phyloP scores from a whole-genome alignment of 148 eudicot species.

The Beta vulgaris region DNA sequence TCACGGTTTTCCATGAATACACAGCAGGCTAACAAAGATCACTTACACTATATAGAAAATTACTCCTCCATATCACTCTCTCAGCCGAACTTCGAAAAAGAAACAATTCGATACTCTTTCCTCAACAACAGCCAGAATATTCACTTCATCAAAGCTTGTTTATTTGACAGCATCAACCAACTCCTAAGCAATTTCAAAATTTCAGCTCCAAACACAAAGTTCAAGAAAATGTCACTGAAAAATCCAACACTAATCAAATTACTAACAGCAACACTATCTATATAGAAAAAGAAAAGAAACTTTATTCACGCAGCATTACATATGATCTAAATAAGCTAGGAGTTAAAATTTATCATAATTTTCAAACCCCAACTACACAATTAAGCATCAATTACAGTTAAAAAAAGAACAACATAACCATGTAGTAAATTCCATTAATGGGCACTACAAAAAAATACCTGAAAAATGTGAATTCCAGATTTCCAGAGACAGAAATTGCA shows the following conservation, averaged over 20 bases:
- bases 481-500: slow-evolving; percentile 9
- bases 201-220: background rate
- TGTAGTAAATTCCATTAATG: background rate
- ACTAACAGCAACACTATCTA: background rate
- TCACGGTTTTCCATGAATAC: slow-evolving; percentile 43
- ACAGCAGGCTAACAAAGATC: background rate
- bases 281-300: background rate
- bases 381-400: slow-evolving; percentile 5
- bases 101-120: background rate
- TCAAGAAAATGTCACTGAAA: background rate
- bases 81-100: background rate
- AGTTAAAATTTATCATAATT: background rate
- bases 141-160: slow-evolving; percentile 2
- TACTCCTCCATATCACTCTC: background rate
- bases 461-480: background rate
- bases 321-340: background rate
- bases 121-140: background rate
- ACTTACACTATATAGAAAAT: background rate
- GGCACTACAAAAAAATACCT: slow-evolving; percentile 10
- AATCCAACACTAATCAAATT: slow-evolving; percentile 2
- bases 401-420: background rate
- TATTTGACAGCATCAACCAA: background rate
- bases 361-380: slow-evolving; percentile 4
- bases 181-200: background rate
- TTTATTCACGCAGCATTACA: background rate